Conservation (phyloP, 2,329 filamentous ascomycete genomes). For the Plenodomus biglobosus region DNA sequence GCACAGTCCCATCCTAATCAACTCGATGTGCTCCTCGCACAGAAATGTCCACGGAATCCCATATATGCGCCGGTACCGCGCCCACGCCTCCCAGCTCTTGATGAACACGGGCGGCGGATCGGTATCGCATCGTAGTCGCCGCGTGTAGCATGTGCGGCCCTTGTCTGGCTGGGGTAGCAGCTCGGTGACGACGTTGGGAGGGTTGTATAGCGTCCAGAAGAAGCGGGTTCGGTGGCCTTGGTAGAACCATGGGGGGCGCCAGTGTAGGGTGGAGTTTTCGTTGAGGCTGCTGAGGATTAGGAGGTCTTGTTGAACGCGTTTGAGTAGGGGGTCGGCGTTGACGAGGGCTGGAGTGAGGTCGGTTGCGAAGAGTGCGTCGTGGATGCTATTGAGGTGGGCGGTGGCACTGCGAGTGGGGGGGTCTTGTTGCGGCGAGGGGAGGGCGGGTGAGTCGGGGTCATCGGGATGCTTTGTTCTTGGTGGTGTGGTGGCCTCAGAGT, state of each 20-base stretch:
- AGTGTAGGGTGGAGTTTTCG: slow-evolving; percentile 32
- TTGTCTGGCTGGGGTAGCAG: not conserved
- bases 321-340: slow-evolving; percentile 10
- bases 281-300: slow-evolving; percentile 28
- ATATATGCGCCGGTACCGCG: slow-evolving; percentile 21
- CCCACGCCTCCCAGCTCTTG: slow-evolving; percentile 27
- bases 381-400: no score
- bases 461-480: no score
- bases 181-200: slow-evolving; percentile 34
- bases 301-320: slow-evolving; percentile 31
- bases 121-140: slow-evolving; percentile 18
- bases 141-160: slow-evolving; percentile 18
- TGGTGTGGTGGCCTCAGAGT: not conserved
- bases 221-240: not conserved
- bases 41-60: slow-evolving; percentile 29
- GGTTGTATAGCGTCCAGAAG: slow-evolving; percentile 34
- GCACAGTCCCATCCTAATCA: slow-evolving; percentile 22
- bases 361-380: no score
- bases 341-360: slow-evolving; percentile 20
- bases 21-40: slow-evolving; percentile 18
- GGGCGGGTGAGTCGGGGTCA: not conserved
- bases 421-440: not conserved
- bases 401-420: no score
- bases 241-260: slow-evolving; percentile 34
- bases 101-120: slow-evolving; percentile 24